Evolutionary conservation across 192 early-diverging fungal genomes (phyloP), one percentile per base, ranked within the genome.

Genomic region (Entomortierella beljakovae): DNA sequence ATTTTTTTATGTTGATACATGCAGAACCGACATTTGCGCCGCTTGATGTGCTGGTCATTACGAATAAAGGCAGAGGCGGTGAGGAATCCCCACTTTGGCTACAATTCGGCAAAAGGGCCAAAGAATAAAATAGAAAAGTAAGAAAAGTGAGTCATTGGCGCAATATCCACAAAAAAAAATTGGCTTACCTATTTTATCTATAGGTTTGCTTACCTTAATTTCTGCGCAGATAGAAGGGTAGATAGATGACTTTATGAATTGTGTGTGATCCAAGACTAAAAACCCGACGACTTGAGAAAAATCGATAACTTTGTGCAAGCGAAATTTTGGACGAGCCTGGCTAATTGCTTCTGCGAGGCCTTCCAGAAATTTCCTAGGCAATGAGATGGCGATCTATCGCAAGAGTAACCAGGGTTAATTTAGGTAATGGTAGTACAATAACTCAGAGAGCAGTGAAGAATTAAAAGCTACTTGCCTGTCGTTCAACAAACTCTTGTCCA

Each of bases 21-120:
- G 76, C 93, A 94, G 70, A 88, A 92, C 5, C 90, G 89, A 56
- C 93, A 94, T 13, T 88, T 87, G 16, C 81, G 79, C 18, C 57
- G 70, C 65, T 92, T 93, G 33, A 87, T 82, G 18, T 54, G 68
- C 26, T 81, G 59, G 18, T 61, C 63, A 2, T 62, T 43, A 0
- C 74, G 59, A 16, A 91, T 81, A 23, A 61, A 68, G 29, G 57
- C 18, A 2, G 89, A 86, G 11, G 37, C 64, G 11, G 90, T 86
- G 16, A 93, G 66, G 56, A 91, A 92, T 20, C 89, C 91, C 90
- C 92, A 93, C 59, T 93, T 93, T 57, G 92, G 91, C 87, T 88
- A 57, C 26, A 60, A 60, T n/a, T n/a, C n/a, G n/a, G n/a, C n/a
- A n/a, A n/a, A n/a, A n/a, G n/a, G n/a, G n/a, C n/a, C n/a, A n/a